Evolutionary conservation across 257 asterid species (phyloP), one percentile per base, ranked within the genome.

Genomic region (Linderniella brevidens): DNA sequence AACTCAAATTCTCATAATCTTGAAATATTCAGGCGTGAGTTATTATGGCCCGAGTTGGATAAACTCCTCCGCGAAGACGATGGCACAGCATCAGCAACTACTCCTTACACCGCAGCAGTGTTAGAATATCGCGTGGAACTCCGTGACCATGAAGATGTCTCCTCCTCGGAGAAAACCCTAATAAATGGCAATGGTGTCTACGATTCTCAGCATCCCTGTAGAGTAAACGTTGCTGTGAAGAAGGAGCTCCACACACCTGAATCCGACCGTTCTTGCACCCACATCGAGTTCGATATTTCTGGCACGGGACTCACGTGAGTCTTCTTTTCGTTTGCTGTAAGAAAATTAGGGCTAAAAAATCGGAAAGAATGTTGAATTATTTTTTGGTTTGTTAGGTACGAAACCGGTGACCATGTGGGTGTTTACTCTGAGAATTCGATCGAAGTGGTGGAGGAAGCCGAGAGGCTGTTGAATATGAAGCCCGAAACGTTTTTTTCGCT

Each of bases 391-490:
- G 54, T 60, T 77, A 90, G 99, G 41, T 90, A 90, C 46, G 96
- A 82, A 67, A 90, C 99, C 0, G 99, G 99, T 25, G 99, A 90
- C 55, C 99, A 90, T 55, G 92, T 86, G n/a, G 99, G 99, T 55
- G 94, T 90, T 42, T 77, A 54, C 79, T 79, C 92, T 65, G 99
- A 90, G 62, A 90, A 90, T 68, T 52, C 70, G 58, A 39, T 71
- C 52, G 96, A 85, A 69, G 73, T 70, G 3, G 99, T 85, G 11
- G 96, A 77, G 66, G 96, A 90, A 67, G 96, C 99, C 25, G 99
- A 79, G 57, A 67, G 74, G 54, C 52, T 90, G 46, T 71, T 90
- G 43, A 67, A 65, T 53, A n/a, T 79, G 50, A 64, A 93, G n/a
- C 86, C 93, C 11, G 76, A 82, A 18, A 79, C 94, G 15, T 85